Conservation (phyloP, 1,139 yeast genomes). For the Blastobotrys capitulatus region DNA sequence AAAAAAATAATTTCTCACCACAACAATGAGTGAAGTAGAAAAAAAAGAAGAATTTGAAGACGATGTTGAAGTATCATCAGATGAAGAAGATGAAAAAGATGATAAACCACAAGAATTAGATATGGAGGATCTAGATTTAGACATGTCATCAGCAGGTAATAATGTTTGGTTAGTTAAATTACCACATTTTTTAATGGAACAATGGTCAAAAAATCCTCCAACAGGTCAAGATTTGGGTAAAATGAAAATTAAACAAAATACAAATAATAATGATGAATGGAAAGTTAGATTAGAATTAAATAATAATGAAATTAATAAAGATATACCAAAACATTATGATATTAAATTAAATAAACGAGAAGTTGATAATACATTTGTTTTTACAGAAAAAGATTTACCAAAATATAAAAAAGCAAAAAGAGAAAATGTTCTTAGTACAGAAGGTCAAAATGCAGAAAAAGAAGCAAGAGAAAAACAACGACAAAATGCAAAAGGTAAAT, state of each 20-base stretch:
- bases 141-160: constrained; percentile 32
- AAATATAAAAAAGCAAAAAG: constrained; percentile 42
- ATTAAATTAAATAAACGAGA: constrained; percentile 69
- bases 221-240: constrained; percentile 73
- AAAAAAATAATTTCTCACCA: neutral
- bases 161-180: constrained; percentile 90
- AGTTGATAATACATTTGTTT: constrained; percentile 78
- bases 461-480: constrained; percentile 60
- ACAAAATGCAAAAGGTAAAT: constrained; percentile 9
- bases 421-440: constrained; percentile 5
- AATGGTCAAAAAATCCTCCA: constrained; percentile 63
- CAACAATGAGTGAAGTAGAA: neutral
- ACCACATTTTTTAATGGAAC: constrained; percentile 79
- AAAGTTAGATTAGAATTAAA: constrained; percentile 37
- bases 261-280: constrained; percentile 14
- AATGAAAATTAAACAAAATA: constrained; percentile 56
- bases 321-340: constrained; percentile 81
- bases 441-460: constrained; percentile 45
- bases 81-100: constrained; percentile 18
- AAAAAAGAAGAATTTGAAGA: constrained; percentile 28
- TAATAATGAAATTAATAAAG: constrained; percentile 37
- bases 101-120: constrained; percentile 30
- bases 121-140: constrained; percentile 40
- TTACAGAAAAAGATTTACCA: constrained; percentile 79
- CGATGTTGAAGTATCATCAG: constrained; percentile 34